Conservation (phyloP, 2,329 filamentous ascomycete species). For the Colletotrichum endophyticum region DNA sequence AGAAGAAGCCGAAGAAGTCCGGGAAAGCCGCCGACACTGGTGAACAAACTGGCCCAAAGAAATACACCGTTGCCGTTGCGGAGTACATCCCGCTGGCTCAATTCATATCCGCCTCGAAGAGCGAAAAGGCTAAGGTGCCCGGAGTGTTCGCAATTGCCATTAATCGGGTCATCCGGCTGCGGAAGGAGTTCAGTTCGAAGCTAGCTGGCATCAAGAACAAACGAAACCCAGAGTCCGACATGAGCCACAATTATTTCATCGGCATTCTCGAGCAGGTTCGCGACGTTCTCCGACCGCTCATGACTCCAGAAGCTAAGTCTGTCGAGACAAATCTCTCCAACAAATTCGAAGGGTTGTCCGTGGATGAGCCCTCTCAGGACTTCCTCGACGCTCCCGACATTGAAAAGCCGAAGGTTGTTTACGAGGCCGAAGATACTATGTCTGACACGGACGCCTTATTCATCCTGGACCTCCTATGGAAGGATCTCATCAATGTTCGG, state of each 20-base stretch:
- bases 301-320: background rate
- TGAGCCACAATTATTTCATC: slow-evolving; percentile 37
- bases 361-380: slow-evolving; percentile 41
- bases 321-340: slow-evolving; percentile 24
- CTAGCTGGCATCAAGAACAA: slow-evolving; percentile 21
- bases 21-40: background rate
- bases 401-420: slow-evolving; percentile 18
- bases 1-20: background rate
- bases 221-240: slow-evolving; percentile 25
- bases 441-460: slow-evolving; percentile 29
- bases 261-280: slow-evolving; percentile 36
- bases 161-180: slow-evolving; percentile 37
- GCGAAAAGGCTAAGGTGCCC: slow-evolving; percentile 32
- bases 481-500: slow-evolving; percentile 34
- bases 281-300: slow-evolving; percentile 29
- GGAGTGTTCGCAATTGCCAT: slow-evolving; percentile 32
- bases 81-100: slow-evolving; percentile 43
- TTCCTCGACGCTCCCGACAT: slow-evolving; percentile 37
- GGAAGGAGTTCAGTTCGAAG: slow-evolving; percentile 30
- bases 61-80: slow-evolving; percentile 37
- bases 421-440: background rate
- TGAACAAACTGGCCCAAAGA: background rate
- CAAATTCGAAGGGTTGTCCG: slow-evolving; percentile 36
- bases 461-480: slow-evolving; percentile 27
- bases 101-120: slow-evolving; percentile 31